phyloP scores from a whole-genome alignment of 2,329 filamentous ascomycete species.

The Ophiostoma triangulosporum region DNA sequence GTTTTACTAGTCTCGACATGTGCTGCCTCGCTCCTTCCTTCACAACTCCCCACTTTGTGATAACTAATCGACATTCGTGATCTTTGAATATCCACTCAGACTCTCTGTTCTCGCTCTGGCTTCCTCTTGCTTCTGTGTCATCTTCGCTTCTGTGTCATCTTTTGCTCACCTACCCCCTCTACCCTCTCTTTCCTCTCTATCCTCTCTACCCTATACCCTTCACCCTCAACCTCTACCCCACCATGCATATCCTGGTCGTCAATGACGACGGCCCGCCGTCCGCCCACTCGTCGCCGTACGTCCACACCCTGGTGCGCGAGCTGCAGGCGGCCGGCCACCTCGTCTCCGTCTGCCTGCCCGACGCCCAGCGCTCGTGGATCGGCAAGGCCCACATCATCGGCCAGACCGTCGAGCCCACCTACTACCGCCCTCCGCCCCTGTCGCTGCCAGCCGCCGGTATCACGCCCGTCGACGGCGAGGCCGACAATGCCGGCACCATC shows the following conservation, averaged over 20 bases:
- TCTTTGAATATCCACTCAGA: not conserved
- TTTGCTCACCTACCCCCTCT: not conserved
- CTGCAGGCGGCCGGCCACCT: conserved; percentile 64
- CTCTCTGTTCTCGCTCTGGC: not conserved
- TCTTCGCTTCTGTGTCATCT: not conserved
- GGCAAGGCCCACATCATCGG: conserved; percentile 96
- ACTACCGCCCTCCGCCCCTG: conserved; percentile 51
- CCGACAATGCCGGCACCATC: conserved; percentile 46
- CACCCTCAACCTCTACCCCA: too few relatives aligned
- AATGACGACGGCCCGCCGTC: conserved; percentile 78
- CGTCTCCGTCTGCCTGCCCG: conserved; percentile 84
- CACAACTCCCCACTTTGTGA: not conserved
- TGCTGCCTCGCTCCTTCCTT: not conserved
- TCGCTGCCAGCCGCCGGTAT: conserved; percentile 23
- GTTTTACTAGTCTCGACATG: not conserved
- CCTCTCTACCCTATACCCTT: not conserved
- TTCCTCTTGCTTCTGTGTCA: not conserved
- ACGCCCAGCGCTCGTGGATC: conserved; percentile 93
- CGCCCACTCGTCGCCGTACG: conserved; percentile 64
- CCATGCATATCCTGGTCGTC: conserved; percentile 51
- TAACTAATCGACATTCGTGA: not conserved
- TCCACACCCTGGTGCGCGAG: conserved; percentile 58
- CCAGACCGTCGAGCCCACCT: conserved; percentile 68
- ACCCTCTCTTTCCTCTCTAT: not conserved
- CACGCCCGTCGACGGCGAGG: conserved; percentile 26